Evolutionary conservation across 1,139 yeast species (phyloP).

Genomic region (Nakaseomyces sp.): DNA sequence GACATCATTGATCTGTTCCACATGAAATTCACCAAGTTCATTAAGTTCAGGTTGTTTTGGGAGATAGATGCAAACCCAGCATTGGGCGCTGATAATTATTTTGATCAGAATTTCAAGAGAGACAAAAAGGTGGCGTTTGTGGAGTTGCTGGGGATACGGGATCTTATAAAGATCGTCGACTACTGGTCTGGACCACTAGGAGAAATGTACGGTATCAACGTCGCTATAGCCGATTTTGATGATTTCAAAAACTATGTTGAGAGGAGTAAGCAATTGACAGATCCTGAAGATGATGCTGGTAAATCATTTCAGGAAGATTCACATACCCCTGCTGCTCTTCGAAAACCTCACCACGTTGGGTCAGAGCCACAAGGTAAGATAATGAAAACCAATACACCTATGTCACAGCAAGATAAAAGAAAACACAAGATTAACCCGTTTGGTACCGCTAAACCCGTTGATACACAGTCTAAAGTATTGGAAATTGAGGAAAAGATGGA

Average conservation of each 20-base stretch:
- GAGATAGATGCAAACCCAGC: conserved; percentile 31
- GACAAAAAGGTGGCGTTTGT: conserved; percentile 52
- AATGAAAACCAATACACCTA: neutral
- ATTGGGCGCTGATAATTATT: conserved; percentile 19
- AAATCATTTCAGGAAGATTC: conserved; percentile 17
- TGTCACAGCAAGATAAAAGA: conserved; percentile 5
- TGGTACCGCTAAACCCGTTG: conserved; percentile 49
- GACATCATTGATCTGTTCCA: conserved; percentile 33
- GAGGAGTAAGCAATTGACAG: conserved; percentile 19
- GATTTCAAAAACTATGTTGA: conserved; percentile 28
- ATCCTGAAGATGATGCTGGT: conserved; percentile 23
- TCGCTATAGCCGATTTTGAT: conserved; percentile 24
- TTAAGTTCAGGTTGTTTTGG: conserved; percentile 36
- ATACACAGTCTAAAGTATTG: conserved; percentile 38
- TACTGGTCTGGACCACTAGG: conserved; percentile 26
- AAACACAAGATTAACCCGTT: conserved; percentile 43
- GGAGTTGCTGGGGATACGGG: conserved; percentile 41
- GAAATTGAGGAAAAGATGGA: conserved; percentile 43
- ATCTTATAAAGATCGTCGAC: conserved; percentile 35
- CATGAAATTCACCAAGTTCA: conserved; percentile 31
- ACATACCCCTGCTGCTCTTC: conserved; percentile 6
- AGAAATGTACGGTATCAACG: conserved; percentile 23
- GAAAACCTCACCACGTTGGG: neutral
- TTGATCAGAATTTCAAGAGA: conserved; percentile 29
- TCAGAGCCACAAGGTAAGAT: neutral